Evolutionary conservation across 805 yeast species (phyloP).

Genomic region (Pichia insulana): DNA sequence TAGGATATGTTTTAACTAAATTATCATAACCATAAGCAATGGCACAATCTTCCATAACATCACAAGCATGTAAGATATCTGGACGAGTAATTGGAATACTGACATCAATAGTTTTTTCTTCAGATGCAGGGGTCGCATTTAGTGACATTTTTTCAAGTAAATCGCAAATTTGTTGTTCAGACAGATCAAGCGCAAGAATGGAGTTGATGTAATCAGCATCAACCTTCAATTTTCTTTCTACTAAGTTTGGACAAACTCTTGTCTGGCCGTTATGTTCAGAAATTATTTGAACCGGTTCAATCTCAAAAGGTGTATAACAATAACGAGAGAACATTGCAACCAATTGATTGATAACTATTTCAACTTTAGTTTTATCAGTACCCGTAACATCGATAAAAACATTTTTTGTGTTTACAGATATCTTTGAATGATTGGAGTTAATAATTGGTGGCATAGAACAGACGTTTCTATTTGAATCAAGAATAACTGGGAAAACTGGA

Average conservation of each 20-base stretch:
- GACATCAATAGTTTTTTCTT: slow-evolving; percentile 49
- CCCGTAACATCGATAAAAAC: slow-evolving; percentile 93
- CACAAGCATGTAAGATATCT: slow-evolving; percentile 94
- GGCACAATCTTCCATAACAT: slow-evolving; percentile 97
- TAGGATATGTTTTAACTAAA: slow-evolving; percentile 68
- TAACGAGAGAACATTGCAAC: slow-evolving; percentile 95
- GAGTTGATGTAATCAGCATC: slow-evolving; percentile 84
- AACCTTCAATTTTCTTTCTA: slow-evolving; percentile 60
- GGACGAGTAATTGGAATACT: slow-evolving; percentile 89
- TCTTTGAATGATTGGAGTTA: slow-evolving; percentile 86
- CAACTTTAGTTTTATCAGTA: slow-evolving; percentile 90
- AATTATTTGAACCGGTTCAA: slow-evolving; percentile 83
- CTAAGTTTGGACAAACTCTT: slow-evolving; percentile 66
- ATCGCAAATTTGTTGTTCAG: slow-evolving; percentile 56
- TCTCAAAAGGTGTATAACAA: slow-evolving; percentile 68
- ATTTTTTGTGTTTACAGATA: slow-evolving; percentile 73
- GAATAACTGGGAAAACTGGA: slow-evolving; percentile 84
- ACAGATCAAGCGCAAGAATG: slow-evolving; percentile 74
- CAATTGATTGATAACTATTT: slow-evolving; percentile 81
- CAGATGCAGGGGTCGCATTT: slow-evolving; percentile 43
- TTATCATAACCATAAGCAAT: slow-evolving; percentile 93
- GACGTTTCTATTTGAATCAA: slow-evolving; percentile 66
- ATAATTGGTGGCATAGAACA: slow-evolving; percentile 96
- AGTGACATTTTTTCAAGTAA: slow-evolving; percentile 79
- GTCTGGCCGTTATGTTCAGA: slow-evolving; percentile 74